Conservation (phyloP, 441 rosid species). For the Brassica hybrid region DNA sequence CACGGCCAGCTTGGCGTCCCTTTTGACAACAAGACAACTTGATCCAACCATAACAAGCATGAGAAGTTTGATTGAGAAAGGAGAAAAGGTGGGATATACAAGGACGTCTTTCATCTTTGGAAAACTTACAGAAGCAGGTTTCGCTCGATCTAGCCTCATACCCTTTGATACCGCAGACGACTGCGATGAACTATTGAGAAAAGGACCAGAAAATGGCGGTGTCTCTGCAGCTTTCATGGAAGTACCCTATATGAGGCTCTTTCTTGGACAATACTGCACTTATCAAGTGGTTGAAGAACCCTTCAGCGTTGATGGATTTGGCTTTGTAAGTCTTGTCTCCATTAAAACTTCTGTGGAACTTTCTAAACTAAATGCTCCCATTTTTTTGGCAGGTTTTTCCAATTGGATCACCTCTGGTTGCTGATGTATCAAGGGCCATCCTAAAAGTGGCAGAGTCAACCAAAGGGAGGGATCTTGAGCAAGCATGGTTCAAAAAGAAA, state of each 20-base stretch:
- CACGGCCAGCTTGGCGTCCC: slow-evolving; percentile 63
- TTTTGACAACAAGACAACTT: slow-evolving; percentile 50
- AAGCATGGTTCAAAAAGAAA: slow-evolving; percentile 42
- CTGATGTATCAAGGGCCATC: slow-evolving; percentile 67
- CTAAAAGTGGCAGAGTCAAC: slow-evolving; percentile 44
- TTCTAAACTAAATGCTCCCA: neutral
- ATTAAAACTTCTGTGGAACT: neutral
- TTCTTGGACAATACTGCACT: slow-evolving; percentile 47
- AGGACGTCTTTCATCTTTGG: slow-evolving; percentile 47
- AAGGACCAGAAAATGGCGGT: slow-evolving; percentile 56
- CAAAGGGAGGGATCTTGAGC: slow-evolving; percentile 40
- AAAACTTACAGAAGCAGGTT: slow-evolving; percentile 46
- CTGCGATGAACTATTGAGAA: slow-evolving; percentile 44
- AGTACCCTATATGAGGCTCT: slow-evolving; percentile 47
- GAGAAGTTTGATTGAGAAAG: slow-evolving; percentile 45
- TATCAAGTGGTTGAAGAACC: slow-evolving; percentile 55
- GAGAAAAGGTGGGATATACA: slow-evolving; percentile 53
- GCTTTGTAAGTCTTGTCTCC: slow-evolving; percentile 54
- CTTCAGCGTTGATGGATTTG: slow-evolving; percentile 60
- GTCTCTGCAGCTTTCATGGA: slow-evolving; percentile 64
- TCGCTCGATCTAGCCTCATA: slow-evolving; percentile 41
- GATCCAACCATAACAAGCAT: slow-evolving; percentile 52
- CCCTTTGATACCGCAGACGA: slow-evolving; percentile 43
- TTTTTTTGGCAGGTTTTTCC: slow-evolving; percentile 22
- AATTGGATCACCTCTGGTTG: slow-evolving; percentile 59